Evolutionary conservation across 371 early-diverging fungal genomes (phyloP).

Genomic region (Dichotomocladium elegans): DNA sequence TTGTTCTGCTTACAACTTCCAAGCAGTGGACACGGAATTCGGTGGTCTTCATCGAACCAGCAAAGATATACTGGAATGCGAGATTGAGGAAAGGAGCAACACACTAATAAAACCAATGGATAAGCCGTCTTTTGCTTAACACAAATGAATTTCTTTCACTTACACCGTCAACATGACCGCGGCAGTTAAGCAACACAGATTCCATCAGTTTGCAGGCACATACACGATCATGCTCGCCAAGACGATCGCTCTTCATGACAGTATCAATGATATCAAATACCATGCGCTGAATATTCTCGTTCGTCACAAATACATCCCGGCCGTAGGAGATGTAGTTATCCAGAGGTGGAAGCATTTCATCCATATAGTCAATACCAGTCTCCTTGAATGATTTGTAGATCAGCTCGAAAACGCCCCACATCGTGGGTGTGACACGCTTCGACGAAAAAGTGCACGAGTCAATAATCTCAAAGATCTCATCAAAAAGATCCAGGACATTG

Average conservation of each 20-base stretch:
- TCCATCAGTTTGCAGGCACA: slow-evolving; percentile 78
- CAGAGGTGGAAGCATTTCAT: slow-evolving; percentile 78
- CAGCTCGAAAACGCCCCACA: slow-evolving; percentile 81
- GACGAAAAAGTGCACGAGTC: slow-evolving; percentile 79
- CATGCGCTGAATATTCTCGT: slow-evolving; percentile 58
- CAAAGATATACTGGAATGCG: slow-evolving; percentile 59
- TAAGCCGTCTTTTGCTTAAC: background rate
- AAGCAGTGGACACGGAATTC: slow-evolving; percentile 56
- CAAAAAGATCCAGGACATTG: slow-evolving; percentile 73
- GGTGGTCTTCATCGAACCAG: slow-evolving; percentile 54
- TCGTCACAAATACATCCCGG: slow-evolving; percentile 58
- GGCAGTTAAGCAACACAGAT: slow-evolving; percentile 72
- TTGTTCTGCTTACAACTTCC: slow-evolving; percentile 55
- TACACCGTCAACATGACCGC: slow-evolving; percentile 69
- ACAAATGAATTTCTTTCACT: background rate
- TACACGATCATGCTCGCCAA: slow-evolving; percentile 68
- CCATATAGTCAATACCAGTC: slow-evolving; percentile 74
- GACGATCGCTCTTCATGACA: slow-evolving; percentile 66
- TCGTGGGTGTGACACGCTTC: slow-evolving; percentile 74
- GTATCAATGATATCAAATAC: slow-evolving; percentile 68
- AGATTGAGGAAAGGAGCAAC: slow-evolving; percentile 58
- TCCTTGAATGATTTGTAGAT: slow-evolving; percentile 73
- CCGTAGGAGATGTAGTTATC: slow-evolving; percentile 88
- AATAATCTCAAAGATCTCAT: slow-evolving; percentile 84
- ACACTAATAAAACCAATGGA: slow-evolving; percentile 19